These are phyloP conservation scores for Fusarium pseudoanthophilum DNA, from an alignment of 2,329 filamentous ascomycete species.

Conservation along the genomic window DNA sequence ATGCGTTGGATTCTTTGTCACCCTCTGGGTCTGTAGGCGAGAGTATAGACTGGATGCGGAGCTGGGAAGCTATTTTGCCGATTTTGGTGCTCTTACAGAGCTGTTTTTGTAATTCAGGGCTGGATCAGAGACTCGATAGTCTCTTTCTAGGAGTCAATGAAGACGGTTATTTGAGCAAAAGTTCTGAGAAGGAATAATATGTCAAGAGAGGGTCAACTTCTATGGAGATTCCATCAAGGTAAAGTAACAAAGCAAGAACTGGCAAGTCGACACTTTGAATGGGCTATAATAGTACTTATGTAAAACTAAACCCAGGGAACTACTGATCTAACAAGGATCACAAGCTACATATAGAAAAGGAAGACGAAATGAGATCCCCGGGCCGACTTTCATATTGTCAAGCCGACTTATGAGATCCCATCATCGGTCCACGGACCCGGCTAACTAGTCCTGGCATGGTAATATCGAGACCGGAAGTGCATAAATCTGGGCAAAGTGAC, in stretches of 20 bases:
- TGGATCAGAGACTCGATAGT: neutral
- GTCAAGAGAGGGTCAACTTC: neutral
- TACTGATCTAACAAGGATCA: neutral
- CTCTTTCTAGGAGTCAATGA: neutral
- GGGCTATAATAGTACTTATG: neutral
- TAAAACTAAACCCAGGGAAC: neutral
- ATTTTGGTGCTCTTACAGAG: slow-evolving; percentile 50
- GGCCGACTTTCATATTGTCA: slow-evolving; percentile 10
- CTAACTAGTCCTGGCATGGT: slow-evolving; percentile 29
- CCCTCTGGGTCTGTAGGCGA: slow-evolving; percentile 56
- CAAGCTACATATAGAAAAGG: neutral
- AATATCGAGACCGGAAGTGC: slow-evolving; percentile 35
- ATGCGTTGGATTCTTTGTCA: slow-evolving; percentile 49
- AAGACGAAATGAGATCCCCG: slow-evolving; percentile 5
- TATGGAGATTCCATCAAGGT: neutral
- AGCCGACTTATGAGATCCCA: slow-evolving; percentile 28
- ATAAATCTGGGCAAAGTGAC: slow-evolving; percentile 29
- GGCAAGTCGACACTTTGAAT: neutral
- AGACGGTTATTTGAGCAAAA: neutral
- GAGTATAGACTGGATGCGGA: slow-evolving; percentile 63
- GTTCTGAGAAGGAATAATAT: neutral
- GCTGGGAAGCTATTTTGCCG: slow-evolving; percentile 62
- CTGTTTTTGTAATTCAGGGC: neutral
- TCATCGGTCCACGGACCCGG: slow-evolving; percentile 27
- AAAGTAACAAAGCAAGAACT: neutral